phyloP scores from a whole-genome alignment of 2,329 filamentous ascomycete genomes.

The Cladophialophora exuberans region DNA sequence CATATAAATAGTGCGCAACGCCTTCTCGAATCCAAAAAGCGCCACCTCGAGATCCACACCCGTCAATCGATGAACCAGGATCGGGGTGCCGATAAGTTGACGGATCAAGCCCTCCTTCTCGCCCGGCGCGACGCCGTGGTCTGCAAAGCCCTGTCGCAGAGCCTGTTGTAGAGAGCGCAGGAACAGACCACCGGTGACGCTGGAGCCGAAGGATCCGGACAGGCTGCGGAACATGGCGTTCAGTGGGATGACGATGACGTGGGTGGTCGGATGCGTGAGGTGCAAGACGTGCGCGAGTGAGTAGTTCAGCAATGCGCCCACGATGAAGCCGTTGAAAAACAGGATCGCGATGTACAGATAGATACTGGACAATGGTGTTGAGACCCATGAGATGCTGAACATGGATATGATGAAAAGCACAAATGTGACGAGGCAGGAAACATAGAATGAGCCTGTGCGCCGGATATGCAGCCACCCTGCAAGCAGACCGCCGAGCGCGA shows the following conservation, averaged over 20 bases:
- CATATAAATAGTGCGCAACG: slow-evolving; percentile 57
- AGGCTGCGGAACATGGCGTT: slow-evolving; percentile 81
- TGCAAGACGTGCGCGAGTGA: slow-evolving; percentile 79
- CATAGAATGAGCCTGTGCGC: slow-evolving; percentile 72
- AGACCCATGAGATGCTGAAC: slow-evolving; percentile 59
- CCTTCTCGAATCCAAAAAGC: slow-evolving; percentile 57
- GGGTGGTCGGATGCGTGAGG: slow-evolving; percentile 65
- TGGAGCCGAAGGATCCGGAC: slow-evolving; percentile 77
- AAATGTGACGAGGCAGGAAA: slow-evolving; percentile 63
- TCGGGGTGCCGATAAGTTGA: slow-evolving; percentile 62
- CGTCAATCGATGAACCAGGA: slow-evolving; percentile 53
- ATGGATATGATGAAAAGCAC: slow-evolving; percentile 65
- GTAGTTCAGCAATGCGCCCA: slow-evolving; percentile 77
- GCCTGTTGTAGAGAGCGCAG: slow-evolving; percentile 60
- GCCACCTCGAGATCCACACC: slow-evolving; percentile 58
- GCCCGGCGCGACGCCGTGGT: slow-evolving; percentile 40
- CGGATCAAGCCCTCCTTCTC: slow-evolving; percentile 52
- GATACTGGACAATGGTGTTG: slow-evolving; percentile 56
- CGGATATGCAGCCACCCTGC: slow-evolving; percentile 77
- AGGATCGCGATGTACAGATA: slow-evolving; percentile 54
- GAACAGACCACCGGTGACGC: slow-evolving; percentile 78
- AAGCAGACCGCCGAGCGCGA: slow-evolving; percentile 72
- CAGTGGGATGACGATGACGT: slow-evolving; percentile 76
- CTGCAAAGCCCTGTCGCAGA: slow-evolving; percentile 61
- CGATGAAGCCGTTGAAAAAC: slow-evolving; percentile 72